These are phyloP conservation scores for Anthracocystis panici-leucophaei DNA, from an alignment of 1,284 basidiomycete genomes.

Conservation along the genomic window DNA sequence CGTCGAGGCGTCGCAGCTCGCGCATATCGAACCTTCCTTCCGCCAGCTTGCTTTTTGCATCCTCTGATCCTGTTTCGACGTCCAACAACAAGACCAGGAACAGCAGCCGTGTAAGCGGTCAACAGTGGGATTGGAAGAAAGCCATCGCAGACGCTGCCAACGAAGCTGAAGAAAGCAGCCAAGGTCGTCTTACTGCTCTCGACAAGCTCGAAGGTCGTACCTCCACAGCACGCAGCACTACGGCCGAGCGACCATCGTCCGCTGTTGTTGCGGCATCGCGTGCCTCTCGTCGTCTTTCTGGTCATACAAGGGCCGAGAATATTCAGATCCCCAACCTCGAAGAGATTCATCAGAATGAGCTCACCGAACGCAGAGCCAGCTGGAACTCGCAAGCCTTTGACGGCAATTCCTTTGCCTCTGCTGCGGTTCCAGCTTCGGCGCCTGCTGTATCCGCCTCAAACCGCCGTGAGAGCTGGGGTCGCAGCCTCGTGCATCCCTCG, in stretches of 20 bases:
- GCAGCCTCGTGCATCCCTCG: conserved; percentile 25
- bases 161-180: conserved; percentile 29
- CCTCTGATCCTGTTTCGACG: conserved; percentile 12
- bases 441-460: conserved; percentile 13
- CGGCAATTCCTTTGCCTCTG: conserved; percentile 9
- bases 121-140: conserved; percentile 51
- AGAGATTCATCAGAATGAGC: conserved; percentile 56
- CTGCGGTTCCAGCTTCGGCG: conserved; percentile 10
- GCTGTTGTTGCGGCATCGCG: conserved; percentile 11
- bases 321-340: conserved; percentile 64
- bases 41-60: conserved; percentile 55
- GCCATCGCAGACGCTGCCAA: conserved; percentile 35
- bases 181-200: conserved; percentile 58
- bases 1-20: conserved; percentile 46
- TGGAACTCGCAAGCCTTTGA: conserved; percentile 43
- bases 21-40: conserved; percentile 55
- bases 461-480: conserved; percentile 42
- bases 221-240: conserved; percentile 7
- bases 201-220: conserved; percentile 63
- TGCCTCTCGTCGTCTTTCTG: conserved; percentile 42
- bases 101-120: conserved; percentile 22
- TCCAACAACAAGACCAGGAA: conserved; percentile 5
- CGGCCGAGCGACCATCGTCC: conserved; percentile 14
- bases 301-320: conserved; percentile 52
- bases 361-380: conserved; percentile 46